Conservation (phyloP, 768 basidiomycete species). For the Agrocybe pediades region DNA sequence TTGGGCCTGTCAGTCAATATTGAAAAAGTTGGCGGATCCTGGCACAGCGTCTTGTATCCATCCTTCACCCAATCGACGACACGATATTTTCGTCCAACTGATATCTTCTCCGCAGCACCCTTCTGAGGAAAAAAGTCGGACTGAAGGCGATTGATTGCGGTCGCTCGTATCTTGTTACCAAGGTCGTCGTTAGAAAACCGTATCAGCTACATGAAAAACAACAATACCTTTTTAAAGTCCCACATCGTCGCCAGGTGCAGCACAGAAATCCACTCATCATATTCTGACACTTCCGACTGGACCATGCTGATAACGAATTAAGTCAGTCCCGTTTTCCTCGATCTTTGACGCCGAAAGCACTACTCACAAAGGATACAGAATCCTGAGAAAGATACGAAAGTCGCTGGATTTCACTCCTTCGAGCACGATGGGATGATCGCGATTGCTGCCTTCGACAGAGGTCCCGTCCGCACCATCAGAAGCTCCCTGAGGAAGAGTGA, state of each 20-base stretch:
- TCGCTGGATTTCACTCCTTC: neutral
- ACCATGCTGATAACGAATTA: too few species aligned
- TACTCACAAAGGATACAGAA: neutral
- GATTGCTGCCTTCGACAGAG: neutral
- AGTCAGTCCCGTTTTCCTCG: too few species aligned
- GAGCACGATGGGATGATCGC: neutral
- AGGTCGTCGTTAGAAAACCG: too few species aligned
- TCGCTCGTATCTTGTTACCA: too few species aligned
- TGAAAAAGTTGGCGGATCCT: neutral
- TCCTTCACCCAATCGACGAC: neutral
- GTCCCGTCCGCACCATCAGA: neutral
- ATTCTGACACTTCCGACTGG: neutral
- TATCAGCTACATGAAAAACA: too few species aligned
- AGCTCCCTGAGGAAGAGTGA: neutral
- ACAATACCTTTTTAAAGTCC: neutral
- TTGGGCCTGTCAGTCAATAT: neutral
- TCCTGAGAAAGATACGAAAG: neutral
- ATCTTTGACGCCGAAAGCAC: too few species aligned
- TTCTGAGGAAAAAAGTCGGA: too few species aligned
- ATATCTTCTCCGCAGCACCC: neutral
- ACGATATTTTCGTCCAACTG: neutral
- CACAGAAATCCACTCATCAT: neutral
- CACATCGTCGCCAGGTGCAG: neutral
- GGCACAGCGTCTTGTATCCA: neutral
- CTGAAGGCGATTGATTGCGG: too few species aligned